Conservation (phyloP, 192 early-diverging fungal genomes). For the Coemansia sp. region DNA sequence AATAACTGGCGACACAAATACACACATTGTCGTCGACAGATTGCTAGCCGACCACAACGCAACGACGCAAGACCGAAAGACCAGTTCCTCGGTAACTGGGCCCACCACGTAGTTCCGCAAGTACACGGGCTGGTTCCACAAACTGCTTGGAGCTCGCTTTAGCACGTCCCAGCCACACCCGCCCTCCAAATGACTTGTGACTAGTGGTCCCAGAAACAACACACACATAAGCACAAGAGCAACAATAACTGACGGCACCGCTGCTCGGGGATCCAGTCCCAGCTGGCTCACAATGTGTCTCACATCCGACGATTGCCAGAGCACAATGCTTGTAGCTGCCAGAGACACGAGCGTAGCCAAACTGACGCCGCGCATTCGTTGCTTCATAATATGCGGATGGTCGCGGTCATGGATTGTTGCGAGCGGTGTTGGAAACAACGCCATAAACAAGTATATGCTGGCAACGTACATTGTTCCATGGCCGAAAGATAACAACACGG, state of each 20-base stretch:
- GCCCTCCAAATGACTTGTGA: constrained; percentile 27
- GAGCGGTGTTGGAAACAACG: constrained; percentile 8
- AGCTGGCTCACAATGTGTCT: background rate
- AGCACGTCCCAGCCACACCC: constrained; percentile 10
- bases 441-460: constrained; percentile 26
- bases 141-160: background rate
- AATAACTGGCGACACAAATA: constrained; percentile 34
- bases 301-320: constrained; percentile 4
- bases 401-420: constrained; percentile 27
- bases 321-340: background rate
- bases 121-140: constrained; percentile 2
- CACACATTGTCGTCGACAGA: background rate
- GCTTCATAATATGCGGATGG: constrained; percentile 35
- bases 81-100: constrained; percentile 40
- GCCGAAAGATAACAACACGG: constrained; percentile 17
- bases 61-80: constrained; percentile 29
- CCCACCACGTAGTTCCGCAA: constrained; percentile 39
- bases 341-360: constrained; percentile 15
- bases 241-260: constrained; percentile 16
- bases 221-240: constrained; percentile 11
- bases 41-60: constrained; percentile 26
- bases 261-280: constrained; percentile 10
- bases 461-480: constrained; percentile 26
- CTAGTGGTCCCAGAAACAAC: constrained; percentile 39
- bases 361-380: constrained; percentile 22